These are phyloP conservation scores for Brassica cretica DNA, from an alignment of 345 rosid species.

Conservation along the genomic window DNA sequence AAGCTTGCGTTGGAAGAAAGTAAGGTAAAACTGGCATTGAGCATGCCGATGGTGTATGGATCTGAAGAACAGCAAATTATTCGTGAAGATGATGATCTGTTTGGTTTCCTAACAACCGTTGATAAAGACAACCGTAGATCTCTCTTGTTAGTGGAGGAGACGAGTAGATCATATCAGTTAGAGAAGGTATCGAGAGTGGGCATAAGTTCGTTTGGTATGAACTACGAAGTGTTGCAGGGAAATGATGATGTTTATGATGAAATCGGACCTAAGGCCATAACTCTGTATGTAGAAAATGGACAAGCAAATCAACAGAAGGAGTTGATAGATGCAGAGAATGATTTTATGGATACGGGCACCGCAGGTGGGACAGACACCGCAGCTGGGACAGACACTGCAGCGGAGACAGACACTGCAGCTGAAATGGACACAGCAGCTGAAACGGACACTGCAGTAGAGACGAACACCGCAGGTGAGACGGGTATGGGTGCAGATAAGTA, in stretches of 20 bases:
- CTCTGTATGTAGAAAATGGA: background rate
- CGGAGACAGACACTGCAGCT: no score
- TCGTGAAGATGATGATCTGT: background rate
- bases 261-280: background rate
- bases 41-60: background rate
- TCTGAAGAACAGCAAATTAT: background rate
- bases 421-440: no score
- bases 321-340: no score
- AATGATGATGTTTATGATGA: no score
- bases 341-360: no score
- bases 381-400: no score
- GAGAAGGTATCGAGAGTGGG: background rate
- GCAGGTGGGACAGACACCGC: no score
- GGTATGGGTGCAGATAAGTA: no score
- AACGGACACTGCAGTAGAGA: no score
- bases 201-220: background rate
- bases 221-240: background rate
- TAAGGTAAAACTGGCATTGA: background rate
- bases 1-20: background rate
- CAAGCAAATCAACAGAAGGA: background rate
- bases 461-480: no score
- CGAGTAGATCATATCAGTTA: background rate
- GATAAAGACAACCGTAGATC: background rate
- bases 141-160: background rate
- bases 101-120: background rate